Percentiles rank a stretch among this genome's conserved stretches.
These are phyloP conservation scores for Guadua angustifolia DNA, from an alignment of 176 grass and related monocot genomes.

Conservation along the genomic window DNA sequence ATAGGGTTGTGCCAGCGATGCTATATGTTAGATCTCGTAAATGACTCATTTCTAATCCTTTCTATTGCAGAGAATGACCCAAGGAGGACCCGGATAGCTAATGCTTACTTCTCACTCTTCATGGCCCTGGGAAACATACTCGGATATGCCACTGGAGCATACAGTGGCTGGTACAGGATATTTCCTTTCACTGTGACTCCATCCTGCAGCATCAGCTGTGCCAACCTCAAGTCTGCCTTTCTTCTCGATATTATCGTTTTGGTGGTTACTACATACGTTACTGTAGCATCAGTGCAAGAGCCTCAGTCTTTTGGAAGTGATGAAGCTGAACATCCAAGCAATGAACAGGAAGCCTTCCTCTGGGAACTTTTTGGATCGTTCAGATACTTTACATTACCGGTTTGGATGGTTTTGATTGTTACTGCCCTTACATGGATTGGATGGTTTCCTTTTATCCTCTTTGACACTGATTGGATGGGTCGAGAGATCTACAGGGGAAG, in stretches of 20 bases:
- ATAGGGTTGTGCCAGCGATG: not conserved
- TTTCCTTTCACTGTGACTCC: constrained; percentile 77
- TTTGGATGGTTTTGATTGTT: constrained; percentile 92
- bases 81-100: constrained; percentile 79
- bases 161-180: constrained; percentile 76
- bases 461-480: constrained; percentile 98
- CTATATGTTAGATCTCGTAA: not conserved
- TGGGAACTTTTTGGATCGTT: constrained; percentile 89
- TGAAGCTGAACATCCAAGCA: constrained; percentile 47
- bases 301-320: constrained; percentile 43
- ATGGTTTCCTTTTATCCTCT: constrained; percentile 93
- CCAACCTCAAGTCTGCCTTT: constrained; percentile 94
- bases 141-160: constrained; percentile 83
- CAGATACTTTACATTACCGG: constrained; percentile 75
- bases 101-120: constrained; percentile 99
- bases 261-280: constrained; percentile 68
- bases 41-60: constrained; percentile 22
- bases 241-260: constrained; percentile 78
- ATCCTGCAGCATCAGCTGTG: constrained; percentile 74
- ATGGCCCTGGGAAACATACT: constrained; percentile 95
- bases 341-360: constrained; percentile 78
- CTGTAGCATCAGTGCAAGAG: constrained; percentile 64
- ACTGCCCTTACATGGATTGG: constrained; percentile 93
- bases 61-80: constrained; percentile 81
- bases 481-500: constrained; percentile 83